Conservation (phyloP, 768 basidiomycete species). For the Lactarius indigo region DNA sequence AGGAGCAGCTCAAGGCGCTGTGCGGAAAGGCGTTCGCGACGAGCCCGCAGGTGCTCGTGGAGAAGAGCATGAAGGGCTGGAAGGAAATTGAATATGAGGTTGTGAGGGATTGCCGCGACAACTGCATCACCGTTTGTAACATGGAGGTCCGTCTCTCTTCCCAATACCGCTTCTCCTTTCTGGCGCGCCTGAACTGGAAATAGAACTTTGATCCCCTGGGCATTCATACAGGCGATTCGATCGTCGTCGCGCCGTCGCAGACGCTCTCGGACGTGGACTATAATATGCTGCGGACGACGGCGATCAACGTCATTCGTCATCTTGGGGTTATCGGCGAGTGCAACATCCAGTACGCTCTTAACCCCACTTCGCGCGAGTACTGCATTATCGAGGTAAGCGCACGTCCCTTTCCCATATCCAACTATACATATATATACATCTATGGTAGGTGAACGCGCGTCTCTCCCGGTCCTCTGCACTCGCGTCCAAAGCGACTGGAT, state of each 20-base stretch:
- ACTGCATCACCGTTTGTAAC: constrained; percentile 99
- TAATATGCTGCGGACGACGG: constrained; percentile 98
- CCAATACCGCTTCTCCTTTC: not conserved
- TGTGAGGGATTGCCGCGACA: constrained; percentile 94
- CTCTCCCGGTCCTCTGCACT: constrained; percentile 96
- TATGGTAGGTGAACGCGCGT: constrained; percentile 80
- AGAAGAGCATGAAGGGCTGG: constrained; percentile 99
- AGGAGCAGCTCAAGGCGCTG: constrained; percentile 80
- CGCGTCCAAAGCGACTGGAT: constrained; percentile 97
- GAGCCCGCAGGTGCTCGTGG: constrained; percentile 96
- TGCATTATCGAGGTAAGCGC: constrained; percentile 89
- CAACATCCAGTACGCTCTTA: constrained; percentile 98
- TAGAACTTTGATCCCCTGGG: constrained; percentile 99
- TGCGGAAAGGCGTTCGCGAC: constrained; percentile 97
- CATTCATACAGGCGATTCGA: constrained; percentile 98
- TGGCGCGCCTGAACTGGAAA: not conserved
- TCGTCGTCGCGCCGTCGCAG: constrained; percentile 96
- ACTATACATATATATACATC: not conserved
- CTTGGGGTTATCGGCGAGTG: constrained; percentile 97
- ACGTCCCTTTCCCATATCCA: not conserved
- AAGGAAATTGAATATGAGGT: constrained; percentile 99
- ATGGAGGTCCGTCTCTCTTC: constrained; percentile 81
- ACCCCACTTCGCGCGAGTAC: constrained; percentile 92
- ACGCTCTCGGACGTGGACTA: constrained; percentile 99
- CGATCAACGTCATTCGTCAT: constrained; percentile 98